A percentile compares a stretch with the other conserved stretches of the same genome.
phyloP scores from a whole-genome alignment of 2,329 filamentous ascomycete genomes.

The Sarocladium kiliense region DNA sequence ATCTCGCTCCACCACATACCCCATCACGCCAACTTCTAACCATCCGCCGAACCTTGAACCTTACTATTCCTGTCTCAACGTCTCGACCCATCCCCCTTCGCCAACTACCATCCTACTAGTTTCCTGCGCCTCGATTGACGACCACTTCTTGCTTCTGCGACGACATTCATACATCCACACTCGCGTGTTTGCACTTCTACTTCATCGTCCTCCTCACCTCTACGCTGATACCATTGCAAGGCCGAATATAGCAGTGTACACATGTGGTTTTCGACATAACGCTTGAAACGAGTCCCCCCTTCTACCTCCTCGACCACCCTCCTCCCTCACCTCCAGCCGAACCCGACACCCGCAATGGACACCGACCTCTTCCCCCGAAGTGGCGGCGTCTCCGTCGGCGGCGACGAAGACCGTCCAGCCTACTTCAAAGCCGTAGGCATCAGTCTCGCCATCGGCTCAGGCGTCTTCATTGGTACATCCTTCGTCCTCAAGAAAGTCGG shows the following conservation, averaged over 20 bases:
- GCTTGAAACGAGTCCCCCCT: not conserved
- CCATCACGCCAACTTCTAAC: not conserved
- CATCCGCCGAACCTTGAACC: not conserved
- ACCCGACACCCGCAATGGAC: not conserved
- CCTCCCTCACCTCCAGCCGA: not conserved
- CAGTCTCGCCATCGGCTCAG: constrained; percentile 77
- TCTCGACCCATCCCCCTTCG: not conserved
- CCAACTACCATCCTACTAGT: not conserved
- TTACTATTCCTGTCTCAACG: not conserved
- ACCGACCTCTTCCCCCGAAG: not conserved
- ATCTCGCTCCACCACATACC: not conserved
- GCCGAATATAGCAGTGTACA: not conserved
- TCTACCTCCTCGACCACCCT: not conserved
- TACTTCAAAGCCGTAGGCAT: constrained; percentile 85
- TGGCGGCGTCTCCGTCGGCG: constrained; percentile 9
- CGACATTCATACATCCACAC: not conserved
- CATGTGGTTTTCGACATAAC: not conserved
- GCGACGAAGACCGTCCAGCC: constrained; percentile 32
- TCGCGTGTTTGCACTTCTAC: not conserved
- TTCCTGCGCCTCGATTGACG: constrained; percentile 1
- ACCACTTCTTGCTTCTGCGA: not conserved
- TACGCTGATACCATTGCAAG: not conserved
- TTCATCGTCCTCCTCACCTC: not conserved
- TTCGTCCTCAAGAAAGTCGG: constrained; percentile 96
- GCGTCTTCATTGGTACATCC: constrained; percentile 87